phyloP scores from a whole-genome alignment of 2,329 filamentous ascomycete species.

The Pseudofabraea citricarpa region DNA sequence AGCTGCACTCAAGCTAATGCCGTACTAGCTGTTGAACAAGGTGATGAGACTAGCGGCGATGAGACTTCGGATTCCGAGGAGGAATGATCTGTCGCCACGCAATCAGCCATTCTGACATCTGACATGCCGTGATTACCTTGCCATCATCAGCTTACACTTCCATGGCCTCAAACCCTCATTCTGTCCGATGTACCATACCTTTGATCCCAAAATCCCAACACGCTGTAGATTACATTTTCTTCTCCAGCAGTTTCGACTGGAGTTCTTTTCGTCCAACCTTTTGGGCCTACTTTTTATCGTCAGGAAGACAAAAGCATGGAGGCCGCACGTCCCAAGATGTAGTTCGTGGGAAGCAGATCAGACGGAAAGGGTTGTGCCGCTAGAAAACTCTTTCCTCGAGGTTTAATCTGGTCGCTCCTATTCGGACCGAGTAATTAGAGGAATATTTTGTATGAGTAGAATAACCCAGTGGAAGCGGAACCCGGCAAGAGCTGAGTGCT shows the following conservation, averaged over 20 bases:
- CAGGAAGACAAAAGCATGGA: background rate
- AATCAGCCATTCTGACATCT: background rate
- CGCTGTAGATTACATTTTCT: background rate
- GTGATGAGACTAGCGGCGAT: constrained; percentile 45
- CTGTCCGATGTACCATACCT: background rate
- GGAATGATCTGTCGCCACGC: constrained; percentile 16
- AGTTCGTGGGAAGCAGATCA: no score
- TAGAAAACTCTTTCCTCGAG: no score
- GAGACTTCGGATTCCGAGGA: constrained; percentile 50
- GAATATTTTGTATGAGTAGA: background rate
- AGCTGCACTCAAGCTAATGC: background rate
- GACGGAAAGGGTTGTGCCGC: no score
- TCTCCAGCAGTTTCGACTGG: background rate
- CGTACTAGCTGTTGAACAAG: constrained; percentile 23
- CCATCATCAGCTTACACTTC: no score
- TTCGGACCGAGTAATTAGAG: no score
- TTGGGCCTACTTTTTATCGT: background rate
- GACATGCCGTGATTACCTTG: background rate
- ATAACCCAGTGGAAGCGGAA: background rate
- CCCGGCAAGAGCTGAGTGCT: background rate
- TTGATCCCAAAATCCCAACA: background rate
- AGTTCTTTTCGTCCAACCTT: background rate
- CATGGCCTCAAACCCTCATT: background rate
- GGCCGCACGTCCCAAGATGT: no score
- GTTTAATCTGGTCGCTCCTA: no score